These are phyloP conservation scores for Neurospora sp. DNA, from an alignment of 495 filamentous ascomycete species.

Conservation along the genomic window DNA sequence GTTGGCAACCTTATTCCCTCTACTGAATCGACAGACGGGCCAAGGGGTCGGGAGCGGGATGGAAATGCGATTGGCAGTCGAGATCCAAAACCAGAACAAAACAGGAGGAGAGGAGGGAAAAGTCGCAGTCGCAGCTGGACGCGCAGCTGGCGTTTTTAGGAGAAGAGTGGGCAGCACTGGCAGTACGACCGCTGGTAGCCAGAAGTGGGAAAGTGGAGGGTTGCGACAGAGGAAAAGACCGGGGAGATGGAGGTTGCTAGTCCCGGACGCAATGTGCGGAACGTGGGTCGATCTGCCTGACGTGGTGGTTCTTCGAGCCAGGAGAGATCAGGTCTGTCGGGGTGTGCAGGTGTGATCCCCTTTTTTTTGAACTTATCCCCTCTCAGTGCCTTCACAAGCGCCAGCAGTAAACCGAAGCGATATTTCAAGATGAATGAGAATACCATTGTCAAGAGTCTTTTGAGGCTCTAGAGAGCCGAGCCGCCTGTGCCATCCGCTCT, in stretches of 20 bases:
- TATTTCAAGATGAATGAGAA: not conserved
- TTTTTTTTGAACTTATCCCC: conserved; percentile 9
- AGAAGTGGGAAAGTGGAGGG: conserved; percentile 19
- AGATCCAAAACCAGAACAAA: conserved; percentile 2
- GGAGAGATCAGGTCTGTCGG: not conserved
- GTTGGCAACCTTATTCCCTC: not conserved
- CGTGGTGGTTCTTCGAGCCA: conserved; percentile 3
- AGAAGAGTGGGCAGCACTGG: not conserved
- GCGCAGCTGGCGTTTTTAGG: conserved; percentile 1
- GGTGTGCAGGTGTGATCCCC: conserved; percentile 12
- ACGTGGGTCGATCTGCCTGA: conserved; percentile 27
- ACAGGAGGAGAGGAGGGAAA: conserved; percentile 8
- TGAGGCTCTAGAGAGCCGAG: not conserved
- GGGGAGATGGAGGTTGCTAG: conserved; percentile 25
- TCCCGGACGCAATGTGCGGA: conserved; percentile 23
- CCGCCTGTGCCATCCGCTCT: not conserved
- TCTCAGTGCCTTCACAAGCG: not conserved
- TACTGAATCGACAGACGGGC: not conserved
- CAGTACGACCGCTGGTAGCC: not conserved
- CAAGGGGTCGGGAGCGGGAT: not conserved
- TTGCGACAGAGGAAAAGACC: conserved; percentile 23
- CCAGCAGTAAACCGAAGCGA: not conserved
- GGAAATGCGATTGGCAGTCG: not conserved
- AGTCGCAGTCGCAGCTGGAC: conserved; percentile 3
- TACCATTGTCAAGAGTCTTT: not conserved